Evolutionary conservation across 2,329 filamentous ascomycete genomes (phyloP), one percentile per base, ranked within the genome.

Genomic region (Westerdykella sp.): DNA sequence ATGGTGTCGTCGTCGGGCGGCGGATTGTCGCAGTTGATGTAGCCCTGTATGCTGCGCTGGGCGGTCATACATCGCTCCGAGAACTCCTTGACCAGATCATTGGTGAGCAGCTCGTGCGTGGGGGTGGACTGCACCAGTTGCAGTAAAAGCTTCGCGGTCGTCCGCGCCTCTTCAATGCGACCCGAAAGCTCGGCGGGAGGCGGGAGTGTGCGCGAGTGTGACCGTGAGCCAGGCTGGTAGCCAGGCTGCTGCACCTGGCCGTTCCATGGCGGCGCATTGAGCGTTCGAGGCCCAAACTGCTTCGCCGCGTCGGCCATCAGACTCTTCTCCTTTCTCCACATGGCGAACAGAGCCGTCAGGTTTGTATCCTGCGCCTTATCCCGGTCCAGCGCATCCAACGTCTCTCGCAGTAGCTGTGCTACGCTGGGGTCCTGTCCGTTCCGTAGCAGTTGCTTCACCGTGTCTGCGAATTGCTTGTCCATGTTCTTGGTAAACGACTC

Each of bases 1-100:
- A 97, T 88, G 1, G 91, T 97, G 54, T 95, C 85, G 58, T 95
- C 91, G 65, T 97, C 93, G 0, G 91, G 90, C 1, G 79, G 64
- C 0, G 91, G 90, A 61, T 87, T 79, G 44, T 85, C 82, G 37
- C 83, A 80, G 34, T 82, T 76, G 74, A 97, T 95, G 69, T 94
- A 97, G 25, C 76, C 75, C 59, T 96, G 89, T 55, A 97, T 81
- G 60, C 85, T 87, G 42, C 83, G 78, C 41, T 86, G 84, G 4
- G 91, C 91, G 43, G 81, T 79, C 50, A 84, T 81, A 62, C 91
- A 97, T 18, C 93, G 83, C 55, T 93, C 84, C 38, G 84, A 81
- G 63, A 98, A 97, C 69, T 98, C 93, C 62, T 84, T 85, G 63
- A 96, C 83, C 41, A 98, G 76, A n/a, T 96, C 91, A 59, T 94